A percentile compares a stretch with the other conserved stretches of the same genome.
phyloP scores from a whole-genome alignment of 352 stramenopile genomes.

The Pilasporangium apinafurcum region DNA sequence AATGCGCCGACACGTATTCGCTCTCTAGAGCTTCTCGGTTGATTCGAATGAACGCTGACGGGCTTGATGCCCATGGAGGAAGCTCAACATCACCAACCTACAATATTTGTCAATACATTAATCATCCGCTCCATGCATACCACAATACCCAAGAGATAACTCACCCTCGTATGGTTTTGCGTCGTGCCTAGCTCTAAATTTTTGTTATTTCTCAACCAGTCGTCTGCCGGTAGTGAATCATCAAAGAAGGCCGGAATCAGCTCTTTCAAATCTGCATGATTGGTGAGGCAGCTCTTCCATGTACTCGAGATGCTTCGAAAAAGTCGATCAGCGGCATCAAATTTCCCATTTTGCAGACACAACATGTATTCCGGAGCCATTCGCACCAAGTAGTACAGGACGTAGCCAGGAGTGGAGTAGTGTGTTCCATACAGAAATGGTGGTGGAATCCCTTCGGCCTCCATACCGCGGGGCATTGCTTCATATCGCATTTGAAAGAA shows the following conservation, averaged over 20 bases:
- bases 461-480: constrained; percentile 79
- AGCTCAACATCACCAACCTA: constrained; percentile 91
- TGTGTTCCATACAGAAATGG: constrained; percentile 98
- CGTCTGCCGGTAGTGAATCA: constrained; percentile 52
- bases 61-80: constrained; percentile 91
- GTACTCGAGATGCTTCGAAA: constrained; percentile 93
- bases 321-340: constrained; percentile 97
- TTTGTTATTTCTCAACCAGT: constrained; percentile 96
- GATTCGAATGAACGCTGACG: constrained; percentile 92
- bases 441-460: constrained; percentile 77
- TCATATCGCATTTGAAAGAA: constrained; percentile 88
- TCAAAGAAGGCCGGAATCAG: constrained; percentile 98
- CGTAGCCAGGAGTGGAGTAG: constrained; percentile 91
- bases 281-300: constrained; percentile 84
- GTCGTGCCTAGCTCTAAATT: constrained; percentile 94
- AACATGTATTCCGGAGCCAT: constrained; percentile 95
- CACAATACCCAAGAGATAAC: too few relatives aligned
- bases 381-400: constrained; percentile 97
- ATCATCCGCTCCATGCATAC: too few relatives aligned
- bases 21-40: constrained; percentile 95
- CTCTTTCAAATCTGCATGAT: constrained; percentile 97
- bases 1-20: constrained; percentile 91
- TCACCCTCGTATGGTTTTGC: constrained; percentile 78
- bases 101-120: too few relatives aligned
- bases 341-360: constrained; percentile 96